Evolutionary conservation across 2,329 filamentous ascomycete genomes (phyloP), one percentile per base, ranked within the genome.

Genomic region (Penicillium sp.): DNA sequence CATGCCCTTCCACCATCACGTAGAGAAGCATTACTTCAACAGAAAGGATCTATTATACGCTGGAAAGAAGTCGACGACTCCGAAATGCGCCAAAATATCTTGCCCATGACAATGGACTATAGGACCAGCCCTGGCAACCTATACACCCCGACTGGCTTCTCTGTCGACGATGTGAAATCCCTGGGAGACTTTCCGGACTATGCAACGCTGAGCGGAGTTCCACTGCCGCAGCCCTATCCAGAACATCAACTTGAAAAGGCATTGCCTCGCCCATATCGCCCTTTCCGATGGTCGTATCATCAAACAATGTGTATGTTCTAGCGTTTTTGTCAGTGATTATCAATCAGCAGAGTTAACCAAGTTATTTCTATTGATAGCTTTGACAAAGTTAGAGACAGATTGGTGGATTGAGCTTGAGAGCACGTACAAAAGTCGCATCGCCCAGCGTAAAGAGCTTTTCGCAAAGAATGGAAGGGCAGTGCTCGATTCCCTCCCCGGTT

Each of bases 321-420:
- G 33, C 52, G 16, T 53, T 34, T 16, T 13, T 43, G 5, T 42
- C 1, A n/a, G 42, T 7, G 7, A 55, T 18, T 4, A 43, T 37
- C 7, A 19, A 16, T 7, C 39, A 33, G 31, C 33, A 10, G 34
- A 56, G 19, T 46, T 49, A 7, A 29, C 16, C 2, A 14, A 1
- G 28, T 23, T 0, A 9, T 0, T 36, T 4, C 5, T 23, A 16
- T 44, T 19, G 52, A 44, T 55, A 94, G 90, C 90, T 2, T 77
- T 93, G 8, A 87, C 83, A 39, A 95, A 91, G 63, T 76, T 94
- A 71, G 89, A 96, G 58, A 77, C 86, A 0, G 87, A 95, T 68
- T 96, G 88, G 84, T 96, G 91, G 91, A 78, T 96, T n/a, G 91
- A 96, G 73, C 80, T 96, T 2, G 90, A 94, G 62, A 87, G 79